Evolutionary conservation across 2,329 filamentous ascomycete species (phyloP), one percentile per base, ranked within the genome.

Genomic region (Botrytis fabae): DNA sequence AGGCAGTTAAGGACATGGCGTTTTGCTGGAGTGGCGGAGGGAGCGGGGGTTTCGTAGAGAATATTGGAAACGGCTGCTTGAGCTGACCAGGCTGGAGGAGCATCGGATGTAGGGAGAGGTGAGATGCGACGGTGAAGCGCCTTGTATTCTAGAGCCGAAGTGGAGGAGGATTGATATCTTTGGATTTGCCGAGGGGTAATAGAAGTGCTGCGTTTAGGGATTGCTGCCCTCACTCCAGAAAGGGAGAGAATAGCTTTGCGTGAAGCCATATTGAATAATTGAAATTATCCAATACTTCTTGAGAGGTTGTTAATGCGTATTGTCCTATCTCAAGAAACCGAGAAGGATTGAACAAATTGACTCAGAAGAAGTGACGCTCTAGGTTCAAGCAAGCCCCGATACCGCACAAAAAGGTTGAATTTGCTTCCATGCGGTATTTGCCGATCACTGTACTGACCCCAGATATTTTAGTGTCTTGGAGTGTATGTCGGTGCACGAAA

Each of bases 1-100:
- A 99, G 89, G 83, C 96, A 99, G 85, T 99, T 99, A 84, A 99
- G 91, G 81, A 99, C 90, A 84, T 99, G 96, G 71, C 95, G 92
- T 86, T 97, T 98, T 62, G 94, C 92, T 14, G 96, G 95, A 38
- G 91, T 91, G 79, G 87, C 87, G 22, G 94, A 95, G 12, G 94
- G 93, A 28, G 93, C 87, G 9, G 96, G 96, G 4, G 95, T 98
- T 87, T 99, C 96, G 87, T 99, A 99, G 83, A 99, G 93, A 81
- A 99, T 99, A 83, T 95, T 97, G 81, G 94, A 97, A 77, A 99
- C 96, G 77, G 96, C 96, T 28, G 96, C 94, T 78, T 96, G 95
- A 54, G 95, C 95, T 80, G 95, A 97, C 87, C 94, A 94, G 18
- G 94, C 87, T 51, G 93, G 91, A 42, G 92, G 87, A 72, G 92